Percentiles rank a stretch among this genome's conserved stretches.
phyloP scores from a whole-genome alignment of 371 early-diverging fungal genomes.

The Mortierella sp. region DNA sequence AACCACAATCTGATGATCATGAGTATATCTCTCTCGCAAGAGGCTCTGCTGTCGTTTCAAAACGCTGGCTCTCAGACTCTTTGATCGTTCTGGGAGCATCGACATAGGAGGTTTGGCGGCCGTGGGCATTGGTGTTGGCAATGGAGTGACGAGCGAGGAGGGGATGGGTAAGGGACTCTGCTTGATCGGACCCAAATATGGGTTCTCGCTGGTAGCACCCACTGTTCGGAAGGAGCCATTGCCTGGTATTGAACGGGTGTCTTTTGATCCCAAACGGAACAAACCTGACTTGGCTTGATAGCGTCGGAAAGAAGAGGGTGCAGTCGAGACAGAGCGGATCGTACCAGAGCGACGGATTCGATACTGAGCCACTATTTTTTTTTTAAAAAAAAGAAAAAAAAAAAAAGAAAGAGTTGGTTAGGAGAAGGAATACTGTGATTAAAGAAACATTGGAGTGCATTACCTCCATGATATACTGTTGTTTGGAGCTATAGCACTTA shows the following conservation, averaged over 20 bases:
- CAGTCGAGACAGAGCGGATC: constrained; percentile 17
- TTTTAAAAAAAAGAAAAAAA: not conserved
- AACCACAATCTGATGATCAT: not conserved
- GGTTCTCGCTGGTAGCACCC: not conserved
- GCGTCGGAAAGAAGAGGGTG: constrained; percentile 11
- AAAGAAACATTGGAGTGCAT: no score
- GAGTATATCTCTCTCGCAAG: no score
- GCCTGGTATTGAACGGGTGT: not conserved
- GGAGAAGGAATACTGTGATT: not conserved
- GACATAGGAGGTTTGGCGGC: no score
- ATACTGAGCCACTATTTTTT: constrained; percentile 24
- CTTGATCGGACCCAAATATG: not conserved
- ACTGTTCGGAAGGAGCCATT: not conserved
- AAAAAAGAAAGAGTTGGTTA: not conserved
- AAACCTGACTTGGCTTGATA: not conserved
- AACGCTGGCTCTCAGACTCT: no score
- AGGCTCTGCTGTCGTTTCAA: no score
- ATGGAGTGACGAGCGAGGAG: no score
- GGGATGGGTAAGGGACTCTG: no score
- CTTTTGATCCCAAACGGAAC: no score
- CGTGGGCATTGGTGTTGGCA: no score
- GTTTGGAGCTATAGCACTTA: constrained; percentile 15
- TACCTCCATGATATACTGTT: no score
- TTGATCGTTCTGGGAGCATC: no score
- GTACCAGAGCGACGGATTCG: constrained; percentile 29